Evolutionary conservation across 1,284 basidiomycete species (phyloP).

Genomic region (Rhizoctonia solani): DNA sequence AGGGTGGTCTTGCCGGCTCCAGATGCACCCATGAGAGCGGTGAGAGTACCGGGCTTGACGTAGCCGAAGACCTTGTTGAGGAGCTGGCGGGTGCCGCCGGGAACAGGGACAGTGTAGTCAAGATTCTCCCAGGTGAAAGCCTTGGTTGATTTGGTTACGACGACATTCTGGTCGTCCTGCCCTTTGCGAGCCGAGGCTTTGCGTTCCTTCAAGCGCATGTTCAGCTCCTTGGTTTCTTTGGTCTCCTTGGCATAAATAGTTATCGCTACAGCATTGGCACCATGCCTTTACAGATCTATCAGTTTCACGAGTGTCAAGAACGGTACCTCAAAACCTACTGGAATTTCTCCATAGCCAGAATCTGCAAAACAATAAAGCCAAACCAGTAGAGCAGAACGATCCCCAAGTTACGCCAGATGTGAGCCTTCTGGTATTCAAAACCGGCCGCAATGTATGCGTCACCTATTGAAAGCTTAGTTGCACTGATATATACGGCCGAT

Average conservation of each 20-base stretch:
- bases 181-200: conserved; percentile 45
- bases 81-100: conserved; percentile 52
- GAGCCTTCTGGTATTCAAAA: conserved; percentile 43
- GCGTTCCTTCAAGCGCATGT: conserved; percentile 60
- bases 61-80: conserved; percentile 58
- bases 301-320: background rate
- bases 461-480: no score
- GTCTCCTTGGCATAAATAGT: conserved; percentile 71
- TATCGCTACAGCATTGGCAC: conserved; percentile 53
- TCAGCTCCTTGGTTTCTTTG: conserved; percentile 65
- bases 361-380: conserved; percentile 53
- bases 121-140: conserved; percentile 52
- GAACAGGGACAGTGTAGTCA: conserved; percentile 54
- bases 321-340: conserved; percentile 52
- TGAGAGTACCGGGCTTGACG: conserved; percentile 57
- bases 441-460: conserved; percentile 3
- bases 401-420: conserved; percentile 47
- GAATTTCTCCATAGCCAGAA: conserved; percentile 54
- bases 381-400: conserved; percentile 54
- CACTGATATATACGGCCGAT: no score
- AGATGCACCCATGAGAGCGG: conserved; percentile 59
- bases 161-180: background rate
- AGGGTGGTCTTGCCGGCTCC: conserved; percentile 58
- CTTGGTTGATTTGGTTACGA: conserved; percentile 28
- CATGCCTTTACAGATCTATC: conserved; percentile 65